Evolutionary conservation across 768 basidiomycete genomes (phyloP), one percentile per base, ranked within the genome.

Genomic region (Tylopilus felleus): DNA sequence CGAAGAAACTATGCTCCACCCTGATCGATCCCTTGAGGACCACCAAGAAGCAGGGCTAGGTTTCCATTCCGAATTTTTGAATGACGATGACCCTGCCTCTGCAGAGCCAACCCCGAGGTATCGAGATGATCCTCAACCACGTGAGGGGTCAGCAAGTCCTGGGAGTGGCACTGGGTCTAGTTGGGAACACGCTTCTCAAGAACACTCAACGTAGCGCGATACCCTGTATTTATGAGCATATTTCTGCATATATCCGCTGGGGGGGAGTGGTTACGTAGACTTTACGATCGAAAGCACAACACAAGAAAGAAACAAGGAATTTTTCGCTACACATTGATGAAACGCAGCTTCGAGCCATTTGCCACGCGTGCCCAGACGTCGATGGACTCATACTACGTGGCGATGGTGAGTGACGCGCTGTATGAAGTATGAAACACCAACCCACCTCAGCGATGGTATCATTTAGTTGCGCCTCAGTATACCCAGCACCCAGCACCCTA

Each of bases 401-500:
- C 47, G 51, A 63, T 56, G 50, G 46, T 64, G 23, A 59, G 48
- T 19, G 4, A 28, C 13, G 28, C 19, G 16, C 27, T 27, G 44
- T 44, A 47, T 39, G 23, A 50, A 49, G 56, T 21, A 22, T 14
- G 55, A 48, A 40, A 50, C 1, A 16, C 23, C 19, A 48, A 66
- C 84, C 69, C 65, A 94, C 94, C 77, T 88, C 79, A 17, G 77
- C 63, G 47, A 98, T 87, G 1, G 92, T 90, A 57, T 91, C 86
- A 77, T 88, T 90, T 14, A 99, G 78, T 71, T 93, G 89, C 2
- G 80, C 84, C 68, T 99, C 96, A 14, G 93, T 98, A 72, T 88
- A 97, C 17, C 95, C 95, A 60, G 84, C 85, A 43, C 84, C 85
- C 52, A 95, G 72, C 12, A 98, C 87, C 36, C 94, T 83, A 44